A percentile compares a stretch with the other conserved stretches of the same genome.
phyloP scores from a whole-genome alignment of 768 basidiomycete genomes.

The Suillus occidentalis region DNA sequence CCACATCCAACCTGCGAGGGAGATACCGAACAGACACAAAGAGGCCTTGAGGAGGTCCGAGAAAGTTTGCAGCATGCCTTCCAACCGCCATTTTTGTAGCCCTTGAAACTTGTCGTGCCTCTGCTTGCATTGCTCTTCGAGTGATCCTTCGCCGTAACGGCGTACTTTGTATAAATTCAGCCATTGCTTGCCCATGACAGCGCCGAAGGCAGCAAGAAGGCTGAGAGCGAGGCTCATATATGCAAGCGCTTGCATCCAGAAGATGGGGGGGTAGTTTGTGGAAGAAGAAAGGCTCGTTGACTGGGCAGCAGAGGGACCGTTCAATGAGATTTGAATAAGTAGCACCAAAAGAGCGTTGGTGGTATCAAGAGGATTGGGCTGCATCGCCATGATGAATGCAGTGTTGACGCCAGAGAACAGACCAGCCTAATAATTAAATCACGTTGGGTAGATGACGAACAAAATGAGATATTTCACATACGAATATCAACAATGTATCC shows the following conservation, averaged over 20 bases:
- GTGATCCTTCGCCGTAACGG: conserved; percentile 1
- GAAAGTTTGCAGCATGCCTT: conserved; percentile 5
- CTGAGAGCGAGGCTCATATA: conserved; percentile 15
- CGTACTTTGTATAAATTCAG: not conserved
- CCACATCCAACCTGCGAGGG: conserved; percentile 6
- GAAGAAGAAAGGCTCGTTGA: not conserved
- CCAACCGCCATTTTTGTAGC: conserved; percentile 10
- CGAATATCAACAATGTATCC: not conserved
- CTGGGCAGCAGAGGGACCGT: not conserved
- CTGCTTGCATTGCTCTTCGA: conserved; percentile 3
- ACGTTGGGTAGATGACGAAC: no score
- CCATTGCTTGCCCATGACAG: conserved; percentile 20
- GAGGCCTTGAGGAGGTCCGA: conserved; percentile 12
- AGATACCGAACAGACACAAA: conserved; percentile 9
- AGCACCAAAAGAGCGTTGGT: conserved; percentile 12
- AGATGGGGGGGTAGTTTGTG: not conserved
- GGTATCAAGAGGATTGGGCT: conserved; percentile 13
- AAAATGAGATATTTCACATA: not conserved
- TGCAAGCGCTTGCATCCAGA: conserved; percentile 12
- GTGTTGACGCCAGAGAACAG: conserved; percentile 17
- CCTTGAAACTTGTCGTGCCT: conserved; percentile 12
- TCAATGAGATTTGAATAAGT: conserved; percentile 8
- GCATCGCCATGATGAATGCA: conserved; percentile 13
- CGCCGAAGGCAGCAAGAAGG: conserved; percentile 15
- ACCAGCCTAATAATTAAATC: conserved; percentile 10